phyloP scores from a whole-genome alignment of 768 basidiomycete genomes.

The Cystobasidium onofrii region DNA sequence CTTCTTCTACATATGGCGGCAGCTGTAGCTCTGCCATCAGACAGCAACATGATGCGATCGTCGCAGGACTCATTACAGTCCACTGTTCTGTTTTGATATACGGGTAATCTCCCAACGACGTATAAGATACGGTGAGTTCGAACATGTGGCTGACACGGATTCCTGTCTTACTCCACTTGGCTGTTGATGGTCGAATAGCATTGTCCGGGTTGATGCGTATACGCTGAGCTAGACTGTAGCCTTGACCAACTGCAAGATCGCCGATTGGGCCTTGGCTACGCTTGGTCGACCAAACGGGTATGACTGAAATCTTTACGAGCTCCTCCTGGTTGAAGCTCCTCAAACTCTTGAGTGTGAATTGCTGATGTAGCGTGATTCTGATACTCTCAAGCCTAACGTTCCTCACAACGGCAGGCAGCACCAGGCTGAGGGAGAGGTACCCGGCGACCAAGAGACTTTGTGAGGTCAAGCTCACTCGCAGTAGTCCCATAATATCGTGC shows the following conservation, averaged over 20 bases:
- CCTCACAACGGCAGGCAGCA: neutral
- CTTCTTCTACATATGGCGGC: neutral
- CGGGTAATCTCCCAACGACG: neutral
- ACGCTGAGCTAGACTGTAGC: neutral
- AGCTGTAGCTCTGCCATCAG: constrained; percentile 19
- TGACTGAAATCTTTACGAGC: neutral
- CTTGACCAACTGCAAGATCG: neutral
- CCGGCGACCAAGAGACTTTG: constrained; percentile 11
- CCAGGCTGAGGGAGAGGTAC: neutral
- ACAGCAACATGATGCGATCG: constrained; percentile 15
- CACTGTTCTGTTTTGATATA: neutral
- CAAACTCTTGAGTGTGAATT: neutral
- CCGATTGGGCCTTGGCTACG: constrained; percentile 6
- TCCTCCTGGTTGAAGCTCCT: neutral
- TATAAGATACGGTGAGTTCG: neutral
- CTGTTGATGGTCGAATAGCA: constrained; percentile 6
- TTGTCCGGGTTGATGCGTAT: neutral
- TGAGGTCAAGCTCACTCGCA: neutral
- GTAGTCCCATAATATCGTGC: neutral
- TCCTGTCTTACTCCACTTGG: constrained; percentile 16
- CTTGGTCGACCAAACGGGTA: constrained; percentile 6
- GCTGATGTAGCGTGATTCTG: neutral
- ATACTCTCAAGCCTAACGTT: neutral
- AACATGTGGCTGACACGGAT: neutral
- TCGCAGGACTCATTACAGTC: neutral